Evolutionary conservation across 371 early-diverging fungal species (phyloP).

Genomic region (Mortierella sp.): DNA sequence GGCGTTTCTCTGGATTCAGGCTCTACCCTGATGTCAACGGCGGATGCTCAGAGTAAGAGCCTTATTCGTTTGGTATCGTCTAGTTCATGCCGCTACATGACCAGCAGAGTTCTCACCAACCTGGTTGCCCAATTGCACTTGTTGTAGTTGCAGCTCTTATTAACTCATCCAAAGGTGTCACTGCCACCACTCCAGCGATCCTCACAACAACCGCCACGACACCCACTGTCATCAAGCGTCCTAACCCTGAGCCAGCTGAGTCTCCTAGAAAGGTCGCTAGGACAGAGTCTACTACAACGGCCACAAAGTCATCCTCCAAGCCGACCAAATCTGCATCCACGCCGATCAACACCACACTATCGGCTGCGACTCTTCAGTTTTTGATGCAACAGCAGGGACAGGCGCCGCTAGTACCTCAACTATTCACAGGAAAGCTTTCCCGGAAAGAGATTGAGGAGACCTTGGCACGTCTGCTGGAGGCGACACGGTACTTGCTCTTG

Average conservation of each 20-base stretch:
- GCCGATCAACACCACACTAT: constrained; percentile 37
- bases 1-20: constrained; percentile 3
- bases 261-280: constrained; percentile 30
- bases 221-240: constrained; percentile 16
- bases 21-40: constrained; percentile 5
- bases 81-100: too few species aligned
- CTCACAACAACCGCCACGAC: not conserved
- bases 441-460: constrained; percentile 47
- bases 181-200: not conserved
- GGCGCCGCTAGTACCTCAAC: constrained; percentile 40
- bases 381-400: constrained; percentile 45
- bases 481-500: constrained; percentile 38
- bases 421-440: constrained; percentile 46
- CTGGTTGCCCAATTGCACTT: too few species aligned
- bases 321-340: not conserved
- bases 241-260: constrained; percentile 31
- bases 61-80: too few species aligned
- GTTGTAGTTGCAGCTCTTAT: constrained; percentile 18
- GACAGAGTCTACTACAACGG: constrained; percentile 7
- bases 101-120: too few species aligned
- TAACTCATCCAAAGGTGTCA: constrained; percentile 13
- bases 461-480: constrained; percentile 34
- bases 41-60: constrained; percentile 31
- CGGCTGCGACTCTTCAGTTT: constrained; percentile 47
- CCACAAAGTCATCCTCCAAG: not conserved